Evolutionary conservation across 129 eudicot genomes (phyloP), one percentile per base, ranked within the genome.

Genomic region (Artemisia annua): DNA sequence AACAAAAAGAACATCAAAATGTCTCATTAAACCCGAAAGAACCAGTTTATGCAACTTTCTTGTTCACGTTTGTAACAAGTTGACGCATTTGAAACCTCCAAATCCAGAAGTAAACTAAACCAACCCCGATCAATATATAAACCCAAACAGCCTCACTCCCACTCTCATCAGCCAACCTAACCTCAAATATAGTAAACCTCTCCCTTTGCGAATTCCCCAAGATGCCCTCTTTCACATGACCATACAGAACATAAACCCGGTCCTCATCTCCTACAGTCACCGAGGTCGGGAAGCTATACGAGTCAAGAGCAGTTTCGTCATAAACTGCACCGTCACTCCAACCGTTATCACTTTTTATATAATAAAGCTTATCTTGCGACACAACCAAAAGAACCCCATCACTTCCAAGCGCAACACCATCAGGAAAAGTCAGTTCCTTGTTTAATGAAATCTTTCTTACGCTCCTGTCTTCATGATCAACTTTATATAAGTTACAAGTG

Each of bases 41-140:
- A 44, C 12, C 10, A 57, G 2, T 39, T 55, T 76, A 84, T 9
- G 73, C 75, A 12, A 43, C 60, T 75, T 89, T 92, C 82, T 84
- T 92, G 89, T 89, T 80, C 88, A 89, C 78, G 63, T 85, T 85
- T 1, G 82, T 74, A 12, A 80, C 84, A 64, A 89, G 91, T 58
- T 85, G 87, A 20, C 80, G 48, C 98, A 92, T 89, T 69, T 92
- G 98, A 46, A 93, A 86, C 11, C 77, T 73, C 97, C 97, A 90
- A 66, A 87, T 60, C 75, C 83, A 63, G 71, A 90, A 85, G 82
- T 85, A 90, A 35, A 80, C 79, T 76, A 90, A 80, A 1, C 95
- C 95, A 79, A 90, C 11, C 24, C 97, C 95, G 53, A 87, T 55
- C 78, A 90, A 62, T 18, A 87, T 85, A 72, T 69, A 85, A 8